Conservation (phyloP, 805 yeast species). For the Candida oleophila region DNA sequence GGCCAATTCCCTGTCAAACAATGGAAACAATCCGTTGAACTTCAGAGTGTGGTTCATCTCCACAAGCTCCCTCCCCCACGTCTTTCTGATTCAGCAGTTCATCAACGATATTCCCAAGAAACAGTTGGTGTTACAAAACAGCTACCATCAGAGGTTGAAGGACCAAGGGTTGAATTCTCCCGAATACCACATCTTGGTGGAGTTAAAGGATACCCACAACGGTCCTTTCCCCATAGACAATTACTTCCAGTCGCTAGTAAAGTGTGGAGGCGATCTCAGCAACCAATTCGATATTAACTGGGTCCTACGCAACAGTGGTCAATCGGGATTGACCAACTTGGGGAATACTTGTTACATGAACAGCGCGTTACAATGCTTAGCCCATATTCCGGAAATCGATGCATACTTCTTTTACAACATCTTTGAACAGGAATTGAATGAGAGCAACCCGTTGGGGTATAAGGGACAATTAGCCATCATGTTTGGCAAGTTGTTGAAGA, state of each 20-base stretch:
- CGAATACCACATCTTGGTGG: conserved; percentile 29
- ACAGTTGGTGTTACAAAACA: conserved; percentile 23
- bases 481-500: conserved; percentile 67
- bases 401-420: conserved; percentile 67
- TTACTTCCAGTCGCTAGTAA: conserved; percentile 10
- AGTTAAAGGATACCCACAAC: conserved; percentile 13
- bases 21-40: not conserved
- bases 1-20: not conserved
- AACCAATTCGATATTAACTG: not conserved
- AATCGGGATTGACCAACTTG: conserved; percentile 62
- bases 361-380: conserved; percentile 86
- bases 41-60: conserved; percentile 41
- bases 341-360: conserved; percentile 96
- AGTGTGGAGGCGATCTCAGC: not conserved
- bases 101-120: conserved; percentile 28
- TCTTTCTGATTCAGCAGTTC: conserved; percentile 25
- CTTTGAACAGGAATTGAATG: conserved; percentile 66
- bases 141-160: conserved; percentile 23
- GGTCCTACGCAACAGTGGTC: conserved; percentile 33
- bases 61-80: conserved; percentile 20
- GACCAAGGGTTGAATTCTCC: conserved; percentile 27
- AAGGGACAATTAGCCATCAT: conserved; percentile 77
- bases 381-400: conserved; percentile 81
- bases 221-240: conserved; percentile 23
- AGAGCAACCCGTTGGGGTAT: conserved; percentile 80